Conservation (phyloP, 2,329 filamentous ascomycete species). For the Trichoderma polysporum region DNA sequence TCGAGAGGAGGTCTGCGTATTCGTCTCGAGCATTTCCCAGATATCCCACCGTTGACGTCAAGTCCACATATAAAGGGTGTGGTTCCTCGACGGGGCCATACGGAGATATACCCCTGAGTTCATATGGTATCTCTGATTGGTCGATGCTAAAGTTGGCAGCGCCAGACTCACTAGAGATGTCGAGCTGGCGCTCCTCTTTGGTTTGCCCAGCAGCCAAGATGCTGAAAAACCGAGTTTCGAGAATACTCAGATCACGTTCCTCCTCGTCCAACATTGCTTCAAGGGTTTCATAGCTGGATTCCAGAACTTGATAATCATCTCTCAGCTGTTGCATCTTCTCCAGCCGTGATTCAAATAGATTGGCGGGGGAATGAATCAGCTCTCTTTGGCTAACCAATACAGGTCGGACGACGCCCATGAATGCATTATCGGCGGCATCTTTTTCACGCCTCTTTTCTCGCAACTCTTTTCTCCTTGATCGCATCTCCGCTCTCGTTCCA, state of each 20-base stretch:
- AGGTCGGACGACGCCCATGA: slow-evolving; percentile 41
- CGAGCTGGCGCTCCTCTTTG: slow-evolving; percentile 17
- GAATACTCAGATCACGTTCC: slow-evolving; percentile 35
- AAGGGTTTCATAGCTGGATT: slow-evolving; percentile 39
- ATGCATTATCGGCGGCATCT: slow-evolving; percentile 41
- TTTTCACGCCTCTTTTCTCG: slow-evolving; percentile 34
- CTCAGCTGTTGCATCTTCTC: slow-evolving; percentile 39
- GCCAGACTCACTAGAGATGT: slow-evolving; percentile 9
- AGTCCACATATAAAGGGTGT: slow-evolving; percentile 48
- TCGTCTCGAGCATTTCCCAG: slow-evolving; percentile 49
- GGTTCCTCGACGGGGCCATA: slow-evolving; percentile 40
- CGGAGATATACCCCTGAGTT: slow-evolving; percentile 38
- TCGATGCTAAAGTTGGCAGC: slow-evolving; percentile 12
- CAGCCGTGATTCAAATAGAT: slow-evolving; percentile 33
- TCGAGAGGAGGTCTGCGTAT: slow-evolving; percentile 44
- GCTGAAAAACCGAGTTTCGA: slow-evolving; percentile 43
- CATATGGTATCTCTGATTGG: slow-evolving; percentile 31
- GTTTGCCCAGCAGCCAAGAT: slow-evolving; percentile 35
- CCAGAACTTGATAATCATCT: slow-evolving; percentile 39
- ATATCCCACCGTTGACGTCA: slow-evolving; percentile 46
- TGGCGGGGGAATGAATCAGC: slow-evolving; percentile 24
- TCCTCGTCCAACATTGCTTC: slow-evolving; percentile 39
- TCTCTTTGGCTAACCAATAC: slow-evolving; percentile 34
- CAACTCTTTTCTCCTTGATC: slow-evolving; percentile 33
- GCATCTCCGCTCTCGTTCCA: slow-evolving; percentile 34